Percentiles rank a stretch among this genome's conserved stretches.
Conservation (phyloP, 257 asterid species). For the Leptodermis oblonga region DNA sequence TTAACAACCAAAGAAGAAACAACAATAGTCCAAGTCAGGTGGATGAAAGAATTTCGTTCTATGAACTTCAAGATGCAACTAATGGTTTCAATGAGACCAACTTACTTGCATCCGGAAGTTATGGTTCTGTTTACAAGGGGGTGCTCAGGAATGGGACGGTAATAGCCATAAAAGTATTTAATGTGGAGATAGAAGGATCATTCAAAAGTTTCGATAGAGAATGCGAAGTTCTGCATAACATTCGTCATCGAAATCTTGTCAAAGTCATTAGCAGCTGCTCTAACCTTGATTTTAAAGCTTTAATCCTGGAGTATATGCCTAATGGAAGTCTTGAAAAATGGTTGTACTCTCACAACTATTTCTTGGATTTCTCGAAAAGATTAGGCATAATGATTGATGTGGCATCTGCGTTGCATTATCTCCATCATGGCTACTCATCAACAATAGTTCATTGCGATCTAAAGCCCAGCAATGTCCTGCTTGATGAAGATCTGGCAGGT, state of each 20-base stretch:
- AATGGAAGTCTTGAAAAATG: constrained; percentile 7
- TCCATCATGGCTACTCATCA: constrained; percentile 6
- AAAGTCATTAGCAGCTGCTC: constrained; percentile 1
- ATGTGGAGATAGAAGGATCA: constrained; percentile 1
- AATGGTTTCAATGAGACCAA: not conserved
- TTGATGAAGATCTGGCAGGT: not conserved
- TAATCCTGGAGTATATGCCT: constrained; percentile 5
- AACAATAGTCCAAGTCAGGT: not conserved
- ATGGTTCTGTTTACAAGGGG: not conserved
- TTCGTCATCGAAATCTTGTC: constrained; percentile 1
- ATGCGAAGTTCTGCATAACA: not conserved
- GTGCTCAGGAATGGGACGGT: not conserved
- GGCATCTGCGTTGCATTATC: constrained; percentile 4
- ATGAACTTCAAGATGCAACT: constrained; percentile 1
- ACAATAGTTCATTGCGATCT: constrained; percentile 9
- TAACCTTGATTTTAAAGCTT: constrained; percentile 3
- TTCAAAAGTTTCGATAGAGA: not conserved
- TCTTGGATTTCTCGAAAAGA: constrained; percentile 2
- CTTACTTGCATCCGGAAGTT: not conserved
- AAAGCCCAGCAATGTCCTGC: not conserved
- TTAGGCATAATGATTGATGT: not conserved
- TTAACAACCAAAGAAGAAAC: not conserved
- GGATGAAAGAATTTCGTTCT: not conserved
- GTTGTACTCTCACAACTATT: constrained; percentile 4
- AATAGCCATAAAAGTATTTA: not conserved